A percentile compares a stretch with the other conserved stretches of the same genome.
Conservation (phyloP, 2,329 filamentous ascomycete species). For the Aspergillus tamarii region DNA sequence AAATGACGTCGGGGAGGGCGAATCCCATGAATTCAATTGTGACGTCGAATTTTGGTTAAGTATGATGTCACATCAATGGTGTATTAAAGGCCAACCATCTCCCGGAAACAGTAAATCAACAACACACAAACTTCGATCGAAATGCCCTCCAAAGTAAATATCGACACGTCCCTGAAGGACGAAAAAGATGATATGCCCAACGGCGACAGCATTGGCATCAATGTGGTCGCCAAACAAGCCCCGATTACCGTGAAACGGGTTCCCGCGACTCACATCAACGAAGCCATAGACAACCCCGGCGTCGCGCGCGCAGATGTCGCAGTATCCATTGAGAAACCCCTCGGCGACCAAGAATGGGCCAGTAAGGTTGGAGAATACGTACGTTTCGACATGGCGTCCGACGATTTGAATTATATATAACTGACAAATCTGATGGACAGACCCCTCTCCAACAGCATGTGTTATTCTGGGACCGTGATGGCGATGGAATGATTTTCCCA, state of each 20-base stretch:
- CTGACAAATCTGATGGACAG: not conserved
- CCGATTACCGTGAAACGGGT: not conserved
- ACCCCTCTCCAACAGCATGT: not conserved
- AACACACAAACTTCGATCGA: not conserved
- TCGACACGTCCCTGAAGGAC: not conserved
- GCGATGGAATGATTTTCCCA: not conserved
- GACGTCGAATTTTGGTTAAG: not conserved
- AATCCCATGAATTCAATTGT: not conserved
- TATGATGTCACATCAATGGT: not conserved
- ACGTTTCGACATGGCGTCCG: not conserved
- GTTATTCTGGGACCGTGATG: not conserved
- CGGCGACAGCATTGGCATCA: not conserved
- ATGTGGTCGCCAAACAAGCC: not conserved
- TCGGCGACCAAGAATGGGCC: slow-evolving; percentile 11
- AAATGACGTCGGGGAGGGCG: not conserved
- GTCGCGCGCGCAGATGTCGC: slow-evolving; percentile 11
- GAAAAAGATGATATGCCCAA: not conserved
- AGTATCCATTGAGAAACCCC: slow-evolving; percentile 6
- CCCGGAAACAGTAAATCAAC: not conserved
- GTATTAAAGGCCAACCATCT: not conserved
- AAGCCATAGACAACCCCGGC: not conserved
- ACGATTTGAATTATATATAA: not conserved
- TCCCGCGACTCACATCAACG: not conserved
- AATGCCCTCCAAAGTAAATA: not conserved
- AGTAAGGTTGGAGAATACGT: slow-evolving; percentile 12